Percentiles rank a stretch among this genome's conserved stretches.
Conservation (phyloP, 441 rosid genomes). For the Gossypium schwendimanii region DNA sequence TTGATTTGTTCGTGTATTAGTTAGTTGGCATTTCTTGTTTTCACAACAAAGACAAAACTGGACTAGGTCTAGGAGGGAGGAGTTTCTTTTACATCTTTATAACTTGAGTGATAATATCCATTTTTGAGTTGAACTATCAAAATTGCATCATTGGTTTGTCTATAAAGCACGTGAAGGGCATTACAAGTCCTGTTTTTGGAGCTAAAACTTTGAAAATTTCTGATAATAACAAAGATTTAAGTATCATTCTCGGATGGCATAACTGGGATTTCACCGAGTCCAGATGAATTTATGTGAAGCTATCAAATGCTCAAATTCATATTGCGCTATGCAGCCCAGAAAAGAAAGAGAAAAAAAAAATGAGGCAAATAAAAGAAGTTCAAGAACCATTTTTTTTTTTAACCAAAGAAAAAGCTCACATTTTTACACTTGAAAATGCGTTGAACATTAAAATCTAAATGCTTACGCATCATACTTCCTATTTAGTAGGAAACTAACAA, state of each 20-base stretch:
- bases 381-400: background rate
- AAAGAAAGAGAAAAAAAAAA: background rate
- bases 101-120: background rate
- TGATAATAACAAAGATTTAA: background rate
- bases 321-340: background rate
- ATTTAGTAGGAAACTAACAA: background rate
- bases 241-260: background rate
- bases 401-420: background rate
- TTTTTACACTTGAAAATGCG: background rate
- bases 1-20: background rate
- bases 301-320: background rate
- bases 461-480: background rate
- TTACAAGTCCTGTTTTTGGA: background rate
- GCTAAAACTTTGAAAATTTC: background rate
- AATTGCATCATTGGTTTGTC: background rate
- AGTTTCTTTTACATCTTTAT: background rate
- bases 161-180: background rate
- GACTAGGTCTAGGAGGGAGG: background rate
- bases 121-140: background rate
- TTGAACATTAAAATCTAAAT: background rate
- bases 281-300: background rate
- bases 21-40: background rate
- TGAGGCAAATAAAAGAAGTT: background rate
- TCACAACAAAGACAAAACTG: background rate
- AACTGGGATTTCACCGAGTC: background rate